A percentile compares a stretch with the other conserved stretches of the same genome.
Conservation (phyloP, 1,139 yeast species). For the Debaryomycetaceae sp. region DNA sequence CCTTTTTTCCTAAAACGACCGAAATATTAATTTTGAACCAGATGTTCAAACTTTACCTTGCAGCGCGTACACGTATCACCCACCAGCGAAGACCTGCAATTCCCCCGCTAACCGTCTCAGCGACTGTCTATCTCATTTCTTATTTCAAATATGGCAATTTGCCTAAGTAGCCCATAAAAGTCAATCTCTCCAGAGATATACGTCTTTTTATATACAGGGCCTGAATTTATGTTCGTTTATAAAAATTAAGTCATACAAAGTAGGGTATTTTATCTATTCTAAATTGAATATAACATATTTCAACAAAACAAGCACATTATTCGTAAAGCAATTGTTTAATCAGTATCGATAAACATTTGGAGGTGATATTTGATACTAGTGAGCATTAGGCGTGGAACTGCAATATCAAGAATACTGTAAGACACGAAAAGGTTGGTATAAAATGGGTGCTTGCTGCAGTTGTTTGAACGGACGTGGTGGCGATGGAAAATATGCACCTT, state of each 20-base stretch:
- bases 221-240: neutral
- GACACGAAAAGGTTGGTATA: neutral
- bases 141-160: too few relatives aligned
- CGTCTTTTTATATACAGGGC: neutral
- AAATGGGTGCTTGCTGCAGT: constrained; percentile 69
- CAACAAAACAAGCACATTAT: neutral
- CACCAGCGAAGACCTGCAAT: neutral
- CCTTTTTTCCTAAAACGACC: neutral
- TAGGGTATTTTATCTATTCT: neutral
- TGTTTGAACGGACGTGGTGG: constrained; percentile 41
- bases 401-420: neutral
- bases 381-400: neutral
- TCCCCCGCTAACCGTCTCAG: neutral
- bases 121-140: too few relatives aligned
- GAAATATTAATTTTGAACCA: neutral
- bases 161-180: neutral
- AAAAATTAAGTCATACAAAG: neutral
- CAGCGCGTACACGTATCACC: neutral
- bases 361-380: neutral
- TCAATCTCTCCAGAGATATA: neutral
- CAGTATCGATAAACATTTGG: neutral
- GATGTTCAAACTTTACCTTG: neutral
- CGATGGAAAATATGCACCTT: constrained; percentile 62
- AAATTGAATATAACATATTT: neutral
- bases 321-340: neutral